These are phyloP conservation scores for Claviceps sp. DNA, from an alignment of 2,329 filamentous ascomycete genomes.

Conservation along the genomic window DNA sequence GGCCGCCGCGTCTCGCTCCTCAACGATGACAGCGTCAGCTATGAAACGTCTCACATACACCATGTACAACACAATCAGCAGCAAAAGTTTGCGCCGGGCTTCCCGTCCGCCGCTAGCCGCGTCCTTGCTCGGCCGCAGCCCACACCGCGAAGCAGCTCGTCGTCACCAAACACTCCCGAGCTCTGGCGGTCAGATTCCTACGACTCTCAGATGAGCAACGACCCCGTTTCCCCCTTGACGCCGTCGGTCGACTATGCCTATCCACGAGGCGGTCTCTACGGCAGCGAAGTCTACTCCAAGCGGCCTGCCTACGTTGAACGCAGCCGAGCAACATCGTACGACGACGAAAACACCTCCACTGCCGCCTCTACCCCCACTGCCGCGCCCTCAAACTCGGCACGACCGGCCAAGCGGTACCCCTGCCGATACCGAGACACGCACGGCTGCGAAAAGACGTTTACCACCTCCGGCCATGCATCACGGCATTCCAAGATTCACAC, in stretches of 20 bases:
- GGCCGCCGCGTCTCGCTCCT: conserved; percentile 46
- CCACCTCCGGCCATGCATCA: conserved; percentile 73
- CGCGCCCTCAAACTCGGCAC: conserved; percentile 22
- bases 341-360: conserved; percentile 31
- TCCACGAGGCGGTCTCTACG: conserved; percentile 25
- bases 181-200: conserved; percentile 48
- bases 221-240: conserved; percentile 41
- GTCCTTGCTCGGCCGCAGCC: conserved; percentile 20
- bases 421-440: conserved; percentile 60
- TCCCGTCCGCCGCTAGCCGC: conserved; percentile 20
- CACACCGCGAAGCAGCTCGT: conserved; percentile 26
- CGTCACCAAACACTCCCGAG: conserved; percentile 39
- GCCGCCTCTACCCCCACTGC: conserved; percentile 18
- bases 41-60: conserved; percentile 7
- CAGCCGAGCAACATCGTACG: conserved; percentile 35
- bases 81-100: conserved; percentile 14
- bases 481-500: conserved; percentile 77
- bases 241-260: conserved; percentile 33
- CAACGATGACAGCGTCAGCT: conserved; percentile 33
- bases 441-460: conserved; percentile 67
- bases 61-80: background rate
- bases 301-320: conserved; percentile 28
- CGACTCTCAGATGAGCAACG: conserved; percentile 44
- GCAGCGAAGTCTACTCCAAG: conserved; percentile 22
- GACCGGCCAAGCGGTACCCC: conserved; percentile 53